Conservation (phyloP, 1,284 basidiomycete genomes). For the Tylopilus sp. region DNA sequence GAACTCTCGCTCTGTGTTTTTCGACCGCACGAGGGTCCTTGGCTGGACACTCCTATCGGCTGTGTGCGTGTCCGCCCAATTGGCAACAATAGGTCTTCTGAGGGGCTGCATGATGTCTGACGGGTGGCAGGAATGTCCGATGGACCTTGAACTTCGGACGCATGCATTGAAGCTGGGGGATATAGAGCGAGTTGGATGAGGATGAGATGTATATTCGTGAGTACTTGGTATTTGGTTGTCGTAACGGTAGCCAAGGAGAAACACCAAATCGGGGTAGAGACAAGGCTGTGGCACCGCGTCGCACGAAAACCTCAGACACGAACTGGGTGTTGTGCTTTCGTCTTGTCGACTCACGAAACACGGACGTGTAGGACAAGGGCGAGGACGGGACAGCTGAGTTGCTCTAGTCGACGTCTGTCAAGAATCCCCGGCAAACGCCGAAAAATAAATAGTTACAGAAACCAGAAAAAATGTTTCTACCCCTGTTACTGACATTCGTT, state of each 20-base stretch:
- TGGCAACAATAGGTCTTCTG: constrained; percentile 10
- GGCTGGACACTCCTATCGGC: constrained; percentile 20
- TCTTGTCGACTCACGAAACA: constrained; percentile 1
- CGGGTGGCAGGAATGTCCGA: constrained; percentile 15
- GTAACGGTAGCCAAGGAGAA: constrained; percentile 5
- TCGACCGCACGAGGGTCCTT: constrained; percentile 18
- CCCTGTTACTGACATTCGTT: neutral
- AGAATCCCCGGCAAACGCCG: constrained; percentile 19
- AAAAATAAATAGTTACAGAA: constrained; percentile 17
- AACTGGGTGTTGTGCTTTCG: neutral
- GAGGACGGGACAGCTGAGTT: constrained; percentile 20
- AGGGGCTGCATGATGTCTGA: constrained; percentile 10
- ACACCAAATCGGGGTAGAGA: constrained; percentile 24
- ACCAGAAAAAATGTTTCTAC: neutral
- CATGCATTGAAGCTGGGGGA: constrained; percentile 15
- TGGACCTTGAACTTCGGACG: constrained; percentile 21
- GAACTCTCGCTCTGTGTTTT: constrained; percentile 26
- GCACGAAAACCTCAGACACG: constrained; percentile 2
- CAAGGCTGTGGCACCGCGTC: constrained; percentile 1
- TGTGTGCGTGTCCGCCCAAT: constrained; percentile 19
- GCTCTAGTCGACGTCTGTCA: constrained; percentile 1
- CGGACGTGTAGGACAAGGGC: constrained; percentile 6
- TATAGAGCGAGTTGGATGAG: neutral
- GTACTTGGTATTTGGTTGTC: constrained; percentile 21
- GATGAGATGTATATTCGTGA: constrained; percentile 1